phyloP scores from a whole-genome alignment of 1,139 yeast genomes.

The Casaregolazyma lundiana region DNA sequence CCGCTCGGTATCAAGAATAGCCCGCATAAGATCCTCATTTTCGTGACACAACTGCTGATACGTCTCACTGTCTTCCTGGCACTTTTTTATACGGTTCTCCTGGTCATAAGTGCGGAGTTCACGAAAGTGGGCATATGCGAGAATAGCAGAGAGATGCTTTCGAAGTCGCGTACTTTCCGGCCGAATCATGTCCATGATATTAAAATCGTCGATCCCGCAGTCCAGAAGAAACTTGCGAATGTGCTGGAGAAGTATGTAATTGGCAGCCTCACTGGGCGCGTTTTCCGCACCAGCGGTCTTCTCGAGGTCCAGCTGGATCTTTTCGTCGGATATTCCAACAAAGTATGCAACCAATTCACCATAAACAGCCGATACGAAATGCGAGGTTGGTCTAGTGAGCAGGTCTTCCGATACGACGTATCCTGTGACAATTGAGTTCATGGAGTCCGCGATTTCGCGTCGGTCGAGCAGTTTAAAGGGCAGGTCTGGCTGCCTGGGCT shows the following conservation, averaged over 20 bases:
- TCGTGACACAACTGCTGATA: slow-evolving; percentile 43
- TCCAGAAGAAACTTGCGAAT: slow-evolving; percentile 59
- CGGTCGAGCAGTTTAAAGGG: slow-evolving; percentile 64
- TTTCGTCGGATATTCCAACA: slow-evolving; percentile 53
- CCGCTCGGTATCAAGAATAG: slow-evolving; percentile 28
- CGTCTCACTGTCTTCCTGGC: slow-evolving; percentile 44
- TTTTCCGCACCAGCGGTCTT: slow-evolving; percentile 29
- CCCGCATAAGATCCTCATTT: slow-evolving; percentile 30
- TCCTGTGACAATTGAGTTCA: slow-evolving; percentile 39
- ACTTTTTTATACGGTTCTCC: slow-evolving; percentile 53
- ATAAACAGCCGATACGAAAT: slow-evolving; percentile 55
- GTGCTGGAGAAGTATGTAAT: slow-evolving; percentile 56
- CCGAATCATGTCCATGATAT: slow-evolving; percentile 59
- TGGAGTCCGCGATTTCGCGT: slow-evolving; percentile 57
- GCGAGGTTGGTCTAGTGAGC: slow-evolving; percentile 60
- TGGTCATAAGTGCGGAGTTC: slow-evolving; percentile 71
- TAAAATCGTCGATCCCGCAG: slow-evolving; percentile 76
- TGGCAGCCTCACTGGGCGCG: slow-evolving; percentile 31
- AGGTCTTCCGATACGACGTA: slow-evolving; percentile 31
- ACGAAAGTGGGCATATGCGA: slow-evolving; percentile 79
- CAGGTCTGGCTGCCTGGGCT: slow-evolving; percentile 18
- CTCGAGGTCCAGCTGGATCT: slow-evolving; percentile 34
- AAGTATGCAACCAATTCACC: slow-evolving; percentile 71
- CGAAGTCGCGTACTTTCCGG: slow-evolving; percentile 68
- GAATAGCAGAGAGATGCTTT: slow-evolving; percentile 73